These are phyloP conservation scores for Crithidia fasciculata DNA, from an alignment of 208 protist genomes.

Conservation along the genomic window DNA sequence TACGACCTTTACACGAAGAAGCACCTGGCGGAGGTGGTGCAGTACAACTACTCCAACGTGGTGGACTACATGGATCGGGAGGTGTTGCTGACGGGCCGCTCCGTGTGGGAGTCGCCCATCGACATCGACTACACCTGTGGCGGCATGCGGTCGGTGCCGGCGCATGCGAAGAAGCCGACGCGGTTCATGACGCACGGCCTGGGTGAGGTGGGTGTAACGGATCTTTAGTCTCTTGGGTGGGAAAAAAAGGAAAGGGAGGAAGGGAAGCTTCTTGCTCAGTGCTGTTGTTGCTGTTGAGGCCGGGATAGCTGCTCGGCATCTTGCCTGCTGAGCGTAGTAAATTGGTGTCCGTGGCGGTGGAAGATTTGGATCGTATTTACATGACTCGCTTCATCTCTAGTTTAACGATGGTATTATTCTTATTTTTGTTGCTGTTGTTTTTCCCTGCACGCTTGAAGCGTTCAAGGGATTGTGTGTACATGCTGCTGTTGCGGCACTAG, in stretches of 20 bases:
- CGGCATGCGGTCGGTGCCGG: constrained; percentile 75
- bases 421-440: too few relatives aligned
- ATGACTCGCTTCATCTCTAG: too few relatives aligned
- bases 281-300: too few relatives aligned
- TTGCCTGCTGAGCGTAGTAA: too few relatives aligned
- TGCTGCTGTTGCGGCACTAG: too few relatives aligned
- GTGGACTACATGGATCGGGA: constrained; percentile 93
- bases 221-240: constrained; percentile 49
- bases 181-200: constrained; percentile 73
- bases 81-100: constrained; percentile 87
- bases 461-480: too few relatives aligned
- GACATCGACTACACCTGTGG: constrained; percentile 89
- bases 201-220: constrained; percentile 65
- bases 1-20: constrained; percentile 82
- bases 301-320: too few relatives aligned
- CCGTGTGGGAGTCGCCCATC: constrained; percentile 90
- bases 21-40: constrained; percentile 77
- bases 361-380: too few relatives aligned
- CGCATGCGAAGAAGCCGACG: constrained; percentile 80
- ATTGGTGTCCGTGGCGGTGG: too few relatives aligned
- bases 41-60: constrained; percentile 92
- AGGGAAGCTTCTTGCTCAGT: background rate
- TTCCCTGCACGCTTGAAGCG: too few relatives aligned
- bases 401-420: too few relatives aligned
- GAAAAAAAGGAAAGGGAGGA: too few relatives aligned